phyloP scores from a whole-genome alignment of 306 rosid species.

The Arachis hypogaea region DNA sequence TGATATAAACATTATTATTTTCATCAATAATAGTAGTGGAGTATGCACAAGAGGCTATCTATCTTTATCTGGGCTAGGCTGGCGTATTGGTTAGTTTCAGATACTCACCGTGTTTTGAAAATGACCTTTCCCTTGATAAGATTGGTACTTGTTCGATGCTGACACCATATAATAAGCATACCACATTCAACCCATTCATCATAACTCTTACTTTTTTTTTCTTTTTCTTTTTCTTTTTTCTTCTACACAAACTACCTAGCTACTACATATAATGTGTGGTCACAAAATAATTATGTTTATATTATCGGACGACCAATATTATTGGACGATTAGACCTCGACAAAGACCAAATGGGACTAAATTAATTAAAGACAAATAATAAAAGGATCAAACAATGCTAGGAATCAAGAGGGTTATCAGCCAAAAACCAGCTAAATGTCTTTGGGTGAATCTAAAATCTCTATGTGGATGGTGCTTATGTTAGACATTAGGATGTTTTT shows the following conservation, averaged over 20 bases:
- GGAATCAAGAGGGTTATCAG: too few species aligned
- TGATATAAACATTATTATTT: slow-evolving; percentile 26
- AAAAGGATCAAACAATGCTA: too few species aligned
- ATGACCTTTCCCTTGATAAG: slow-evolving; percentile 34
- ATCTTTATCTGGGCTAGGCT: slow-evolving; percentile 51
- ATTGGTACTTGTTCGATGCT: slow-evolving; percentile 7
- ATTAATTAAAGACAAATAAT: too few species aligned
- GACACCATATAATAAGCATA: not conserved
- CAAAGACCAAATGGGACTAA: too few species aligned
- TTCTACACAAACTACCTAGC: not conserved
- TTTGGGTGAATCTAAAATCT: too few species aligned
- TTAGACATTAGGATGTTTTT: too few species aligned
- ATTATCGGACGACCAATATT: not conserved
- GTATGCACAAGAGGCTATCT: slow-evolving; percentile 12
- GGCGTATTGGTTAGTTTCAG: slow-evolving; percentile 43
- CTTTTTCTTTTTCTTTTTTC: not conserved
- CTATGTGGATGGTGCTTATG: too few species aligned
- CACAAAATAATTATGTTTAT: not conserved
- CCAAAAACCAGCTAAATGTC: too few species aligned
- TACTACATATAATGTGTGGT: not conserved
- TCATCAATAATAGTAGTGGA: slow-evolving; percentile 34
- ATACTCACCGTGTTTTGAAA: slow-evolving; percentile 38
- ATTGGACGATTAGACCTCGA: not conserved
- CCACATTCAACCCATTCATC: slow-evolving; percentile 11
- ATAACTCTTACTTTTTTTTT: too few species aligned